Conservation (phyloP, 805 yeast species). For the Blastobotrys chiropterorum region DNA sequence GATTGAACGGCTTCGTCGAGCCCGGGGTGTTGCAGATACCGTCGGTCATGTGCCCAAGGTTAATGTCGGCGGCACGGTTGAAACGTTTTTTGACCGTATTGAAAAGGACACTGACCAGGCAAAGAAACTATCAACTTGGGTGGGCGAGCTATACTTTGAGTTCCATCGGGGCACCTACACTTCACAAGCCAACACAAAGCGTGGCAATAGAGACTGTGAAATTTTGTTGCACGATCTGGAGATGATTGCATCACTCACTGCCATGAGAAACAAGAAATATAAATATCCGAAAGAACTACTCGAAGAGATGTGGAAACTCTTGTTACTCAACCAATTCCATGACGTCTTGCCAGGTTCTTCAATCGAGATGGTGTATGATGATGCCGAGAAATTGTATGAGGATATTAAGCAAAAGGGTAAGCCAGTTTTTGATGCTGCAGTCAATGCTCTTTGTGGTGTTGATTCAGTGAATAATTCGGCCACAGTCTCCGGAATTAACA, state of each 20-base stretch:
- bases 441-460: constrained; percentile 34
- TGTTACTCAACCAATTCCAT: constrained; percentile 88
- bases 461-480: constrained; percentile 7
- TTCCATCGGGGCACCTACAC: constrained; percentile 97
- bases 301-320: constrained; percentile 76
- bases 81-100: constrained; percentile 66
- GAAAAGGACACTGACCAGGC: constrained; percentile 61
- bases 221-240: constrained; percentile 79
- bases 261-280: constrained; percentile 47
- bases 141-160: constrained; percentile 89
- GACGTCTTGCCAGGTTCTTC: constrained; percentile 96
- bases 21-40: constrained; percentile 82
- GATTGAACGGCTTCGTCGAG: constrained; percentile 86
- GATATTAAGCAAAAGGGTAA: constrained; percentile 51
- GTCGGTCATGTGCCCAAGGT: constrained; percentile 79
- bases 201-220: constrained; percentile 71
- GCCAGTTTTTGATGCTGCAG: constrained; percentile 45
- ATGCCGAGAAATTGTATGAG: constrained; percentile 71
- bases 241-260: constrained; percentile 69
- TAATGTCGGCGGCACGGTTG: constrained; percentile 67
- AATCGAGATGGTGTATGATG: constrained; percentile 90
- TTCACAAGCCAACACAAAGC: constrained; percentile 81
- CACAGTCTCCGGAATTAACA: constrained; percentile 39
- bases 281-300: constrained; percentile 67
- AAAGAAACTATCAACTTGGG: constrained; percentile 71